Conservation (phyloP, 257 asterid genomes). For the Solanum gracilifrons region DNA sequence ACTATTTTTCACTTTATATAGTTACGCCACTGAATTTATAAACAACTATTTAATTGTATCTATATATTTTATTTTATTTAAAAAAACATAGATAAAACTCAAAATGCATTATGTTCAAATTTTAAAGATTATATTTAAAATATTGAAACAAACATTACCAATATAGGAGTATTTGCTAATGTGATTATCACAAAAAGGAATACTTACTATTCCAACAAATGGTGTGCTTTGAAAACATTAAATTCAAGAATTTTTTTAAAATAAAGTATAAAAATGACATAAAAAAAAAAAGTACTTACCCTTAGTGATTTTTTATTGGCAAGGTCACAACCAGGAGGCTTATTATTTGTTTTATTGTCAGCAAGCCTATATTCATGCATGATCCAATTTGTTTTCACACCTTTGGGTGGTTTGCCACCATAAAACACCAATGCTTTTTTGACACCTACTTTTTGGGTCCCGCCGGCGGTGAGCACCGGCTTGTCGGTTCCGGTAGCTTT, state of each 20-base stretch:
- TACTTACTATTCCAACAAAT: not conserved
- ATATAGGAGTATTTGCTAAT: not conserved
- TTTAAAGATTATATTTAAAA: not conserved
- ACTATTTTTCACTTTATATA: not conserved
- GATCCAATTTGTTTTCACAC: conserved; percentile 38
- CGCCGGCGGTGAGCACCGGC: conserved; percentile 42
- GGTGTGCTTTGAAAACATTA: not conserved
- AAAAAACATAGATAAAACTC: no score
- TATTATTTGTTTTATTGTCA: conserved; percentile 21
- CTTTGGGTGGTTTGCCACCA: conserved; percentile 46
- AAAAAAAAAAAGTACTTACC: conserved; percentile 14
- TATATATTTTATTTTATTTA: no score
- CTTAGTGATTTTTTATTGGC: conserved; percentile 60
- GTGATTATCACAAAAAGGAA: not conserved
- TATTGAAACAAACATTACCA: not conserved
- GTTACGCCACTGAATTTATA: not conserved
- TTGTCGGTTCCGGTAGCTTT: conserved; percentile 53
- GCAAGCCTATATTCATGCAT: conserved; percentile 40
- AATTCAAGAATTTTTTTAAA: not conserved
- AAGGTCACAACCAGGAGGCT: conserved; percentile 28
- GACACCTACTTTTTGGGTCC: conserved; percentile 41
- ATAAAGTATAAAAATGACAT: not conserved
- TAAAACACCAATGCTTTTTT: conserved; percentile 43
- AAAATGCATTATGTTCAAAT: not conserved
- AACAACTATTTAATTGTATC: not conserved